Conservation (phyloP, 495 filamentous ascomycete species). For the Talaromyces wortmannii region DNA sequence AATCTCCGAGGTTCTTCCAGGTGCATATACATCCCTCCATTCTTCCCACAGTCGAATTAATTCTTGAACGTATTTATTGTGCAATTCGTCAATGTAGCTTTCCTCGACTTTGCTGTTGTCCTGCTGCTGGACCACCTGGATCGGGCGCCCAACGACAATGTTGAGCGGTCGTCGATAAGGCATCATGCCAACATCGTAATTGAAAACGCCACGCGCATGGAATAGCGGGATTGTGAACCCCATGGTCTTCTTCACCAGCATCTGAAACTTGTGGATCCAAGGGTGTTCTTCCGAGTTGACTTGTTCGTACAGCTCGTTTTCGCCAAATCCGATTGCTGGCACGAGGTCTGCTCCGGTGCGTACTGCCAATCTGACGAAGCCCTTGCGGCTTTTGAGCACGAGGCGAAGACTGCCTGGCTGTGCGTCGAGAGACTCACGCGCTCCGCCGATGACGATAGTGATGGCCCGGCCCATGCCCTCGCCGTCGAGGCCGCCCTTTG, state of each 20-base stretch:
- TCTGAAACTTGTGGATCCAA: constrained; percentile 65
- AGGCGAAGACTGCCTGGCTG: constrained; percentile 66
- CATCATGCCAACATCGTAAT: constrained; percentile 94
- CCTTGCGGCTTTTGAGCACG: constrained; percentile 75
- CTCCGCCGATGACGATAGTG: constrained; percentile 92
- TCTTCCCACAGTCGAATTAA: constrained; percentile 76
- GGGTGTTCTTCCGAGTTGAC: constrained; percentile 64
- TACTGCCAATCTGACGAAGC: constrained; percentile 89
- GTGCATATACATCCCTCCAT: constrained; percentile 82
- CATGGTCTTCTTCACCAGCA: constrained; percentile 70
- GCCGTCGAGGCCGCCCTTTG: constrained; percentile 64
- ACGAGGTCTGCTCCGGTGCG: constrained; percentile 87
- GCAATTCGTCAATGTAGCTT: constrained; percentile 72
- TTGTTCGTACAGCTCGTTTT: constrained; percentile 95
- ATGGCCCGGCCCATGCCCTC: constrained; percentile 95
- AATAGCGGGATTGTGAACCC: constrained; percentile 93
- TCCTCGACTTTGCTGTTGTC: constrained; percentile 50
- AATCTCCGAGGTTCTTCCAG: constrained; percentile 64
- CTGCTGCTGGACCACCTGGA: constrained; percentile 56
- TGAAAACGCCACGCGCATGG: constrained; percentile 89
- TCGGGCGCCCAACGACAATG: constrained; percentile 77
- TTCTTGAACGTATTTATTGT: constrained; percentile 71
- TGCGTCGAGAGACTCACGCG: constrained; percentile 83
- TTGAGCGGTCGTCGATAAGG: constrained; percentile 85
- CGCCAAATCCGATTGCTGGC: constrained; percentile 85